phyloP scores from a whole-genome alignment of 805 yeast genomes.

The Hanseniaspora jakobsenii region DNA sequence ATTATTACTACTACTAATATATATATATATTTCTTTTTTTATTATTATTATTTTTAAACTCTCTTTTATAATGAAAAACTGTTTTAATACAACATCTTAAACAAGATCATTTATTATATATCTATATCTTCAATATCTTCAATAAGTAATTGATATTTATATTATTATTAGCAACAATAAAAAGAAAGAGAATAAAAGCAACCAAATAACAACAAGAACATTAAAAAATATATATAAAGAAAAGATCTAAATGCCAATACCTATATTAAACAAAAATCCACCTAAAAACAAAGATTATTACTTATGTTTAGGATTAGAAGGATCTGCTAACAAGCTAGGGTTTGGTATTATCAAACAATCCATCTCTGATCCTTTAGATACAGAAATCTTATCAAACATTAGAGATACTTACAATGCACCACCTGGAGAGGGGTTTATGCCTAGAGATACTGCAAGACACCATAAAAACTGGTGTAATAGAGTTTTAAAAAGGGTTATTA shows the following conservation, averaged over 20 bases:
- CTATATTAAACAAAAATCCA: conserved; percentile 18
- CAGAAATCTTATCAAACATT: conserved; percentile 72
- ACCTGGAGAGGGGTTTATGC: conserved; percentile 95
- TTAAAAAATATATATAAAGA: too few species aligned
- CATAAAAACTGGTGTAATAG: conserved; percentile 91
- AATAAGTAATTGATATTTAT: too few species aligned
- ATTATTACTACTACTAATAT: too few species aligned
- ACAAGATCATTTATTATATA: too few species aligned
- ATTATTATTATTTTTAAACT: too few species aligned
- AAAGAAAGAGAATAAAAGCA: too few species aligned
- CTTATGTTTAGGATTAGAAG: conserved; percentile 84
- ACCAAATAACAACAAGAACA: neutral
- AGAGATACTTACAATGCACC: conserved; percentile 94
- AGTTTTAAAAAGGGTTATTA: conserved; percentile 52
- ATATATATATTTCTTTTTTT: too few species aligned
- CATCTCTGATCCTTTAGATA: conserved; percentile 24
- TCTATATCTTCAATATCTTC: too few species aligned
- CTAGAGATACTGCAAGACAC: conserved; percentile 92
- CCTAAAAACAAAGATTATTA: conserved; percentile 34
- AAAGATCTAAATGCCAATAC: neutral
- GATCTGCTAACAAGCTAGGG: conserved; percentile 93
- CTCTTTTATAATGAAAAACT: too few species aligned
- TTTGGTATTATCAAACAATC: conserved; percentile 77
- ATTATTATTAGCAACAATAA: too few species aligned
- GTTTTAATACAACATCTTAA: too few species aligned